Percentiles rank a stretch among this genome's conserved stretches.
phyloP scores from a whole-genome alignment of 495 filamentous ascomycete genomes.

The Penicillium manginii region DNA sequence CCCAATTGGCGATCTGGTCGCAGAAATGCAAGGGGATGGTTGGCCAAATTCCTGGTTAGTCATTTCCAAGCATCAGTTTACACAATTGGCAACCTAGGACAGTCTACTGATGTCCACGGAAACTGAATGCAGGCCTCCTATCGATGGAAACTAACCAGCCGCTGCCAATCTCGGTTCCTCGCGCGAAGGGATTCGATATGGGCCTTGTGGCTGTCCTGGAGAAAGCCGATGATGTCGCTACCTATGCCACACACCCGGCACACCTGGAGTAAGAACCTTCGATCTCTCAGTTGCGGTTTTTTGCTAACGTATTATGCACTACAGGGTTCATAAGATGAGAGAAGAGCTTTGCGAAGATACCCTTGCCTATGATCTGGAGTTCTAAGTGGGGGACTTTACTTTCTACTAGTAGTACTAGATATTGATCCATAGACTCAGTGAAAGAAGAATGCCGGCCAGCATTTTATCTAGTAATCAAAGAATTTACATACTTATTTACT shows the following conservation, averaged over 20 bases:
- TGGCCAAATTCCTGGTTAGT: slow-evolving; percentile 42
- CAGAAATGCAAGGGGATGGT: slow-evolving; percentile 38
- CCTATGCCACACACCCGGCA: slow-evolving; percentile 43
- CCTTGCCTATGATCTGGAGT: slow-evolving; percentile 51
- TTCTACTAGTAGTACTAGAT: no score
- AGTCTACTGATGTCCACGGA: neutral
- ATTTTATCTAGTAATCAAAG: no score
- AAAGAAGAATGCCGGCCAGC: no score
- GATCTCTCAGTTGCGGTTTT: no score
- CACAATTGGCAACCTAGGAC: neutral
- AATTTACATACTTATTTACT: no score
- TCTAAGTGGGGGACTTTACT: slow-evolving; percentile 22
- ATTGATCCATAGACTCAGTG: no score
- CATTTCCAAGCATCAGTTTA: neutral
- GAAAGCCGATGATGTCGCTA: slow-evolving; percentile 37
- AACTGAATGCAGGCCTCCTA: slow-evolving; percentile 26
- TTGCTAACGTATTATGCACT: neutral
- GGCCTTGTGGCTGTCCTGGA: slow-evolving; percentile 48
- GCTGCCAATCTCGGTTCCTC: slow-evolving; percentile 41
- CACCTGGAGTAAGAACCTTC: slow-evolving; percentile 42
- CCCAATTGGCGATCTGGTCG: slow-evolving; percentile 36
- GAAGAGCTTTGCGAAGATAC: slow-evolving; percentile 50
- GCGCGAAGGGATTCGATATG: slow-evolving; percentile 48
- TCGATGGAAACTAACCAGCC: slow-evolving; percentile 37
- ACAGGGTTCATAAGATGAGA: slow-evolving; percentile 44